Evolutionary conservation across 2,329 filamentous ascomycete species (phyloP).

Genomic region (Penicillium polonicum): DNA sequence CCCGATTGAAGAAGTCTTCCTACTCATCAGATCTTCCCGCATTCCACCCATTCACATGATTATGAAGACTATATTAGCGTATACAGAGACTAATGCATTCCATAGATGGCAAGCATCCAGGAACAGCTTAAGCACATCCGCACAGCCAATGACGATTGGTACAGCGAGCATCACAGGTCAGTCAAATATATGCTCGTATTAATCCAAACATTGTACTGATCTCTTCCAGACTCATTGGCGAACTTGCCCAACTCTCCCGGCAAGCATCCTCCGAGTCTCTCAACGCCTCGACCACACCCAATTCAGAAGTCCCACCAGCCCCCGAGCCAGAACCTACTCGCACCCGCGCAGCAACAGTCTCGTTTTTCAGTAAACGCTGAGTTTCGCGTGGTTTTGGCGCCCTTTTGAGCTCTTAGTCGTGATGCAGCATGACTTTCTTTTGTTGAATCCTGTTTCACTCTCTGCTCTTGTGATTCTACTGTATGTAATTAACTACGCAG

Average conservation of each 20-base stretch:
- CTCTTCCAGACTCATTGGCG: slow-evolving; percentile 37
- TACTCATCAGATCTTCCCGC: slow-evolving; percentile 31
- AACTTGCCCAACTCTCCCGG: slow-evolving; percentile 38
- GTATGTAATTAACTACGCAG: slow-evolving; percentile 27
- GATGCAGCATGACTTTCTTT: slow-evolving; percentile 22
- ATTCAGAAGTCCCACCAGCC: slow-evolving; percentile 21
- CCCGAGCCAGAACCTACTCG: slow-evolving; percentile 20
- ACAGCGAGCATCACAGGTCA: slow-evolving; percentile 45
- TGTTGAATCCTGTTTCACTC: slow-evolving; percentile 23
- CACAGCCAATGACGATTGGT: slow-evolving; percentile 46
- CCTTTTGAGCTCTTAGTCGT: slow-evolving; percentile 3
- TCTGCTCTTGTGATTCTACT: slow-evolving; percentile 20
- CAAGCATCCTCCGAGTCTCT: slow-evolving; percentile 30
- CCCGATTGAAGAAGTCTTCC: slow-evolving; percentile 38
- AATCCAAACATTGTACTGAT: neutral
- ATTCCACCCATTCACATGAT: slow-evolving; percentile 34
- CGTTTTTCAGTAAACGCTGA: slow-evolving; percentile 11
- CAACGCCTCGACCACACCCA: slow-evolving; percentile 33
- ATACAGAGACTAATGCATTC: slow-evolving; percentile 24
- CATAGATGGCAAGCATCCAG: slow-evolving; percentile 50
- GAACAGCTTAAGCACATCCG: slow-evolving; percentile 49
- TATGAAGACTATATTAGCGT: slow-evolving; percentile 23
- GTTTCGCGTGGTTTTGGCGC: neutral
- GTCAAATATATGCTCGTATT: slow-evolving; percentile 8
- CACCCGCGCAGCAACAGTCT: slow-evolving; percentile 14